Conservation (phyloP, 163 green algal genomes). For the Volvox carteri region DNA sequence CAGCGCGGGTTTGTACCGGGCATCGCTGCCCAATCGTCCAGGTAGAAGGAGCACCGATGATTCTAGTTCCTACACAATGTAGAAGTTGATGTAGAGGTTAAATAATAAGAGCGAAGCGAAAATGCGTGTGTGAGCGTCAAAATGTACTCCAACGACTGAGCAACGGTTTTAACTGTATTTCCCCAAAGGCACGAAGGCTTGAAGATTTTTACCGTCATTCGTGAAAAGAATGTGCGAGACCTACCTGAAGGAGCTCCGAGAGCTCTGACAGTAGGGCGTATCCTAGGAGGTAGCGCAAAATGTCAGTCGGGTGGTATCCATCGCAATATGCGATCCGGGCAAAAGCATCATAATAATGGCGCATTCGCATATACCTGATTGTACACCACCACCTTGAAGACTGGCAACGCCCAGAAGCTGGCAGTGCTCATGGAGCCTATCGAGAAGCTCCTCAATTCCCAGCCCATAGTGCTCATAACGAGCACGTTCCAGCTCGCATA, state of each 20-base stretch:
- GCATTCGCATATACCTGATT: constrained; percentile 5
- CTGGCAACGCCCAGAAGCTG: constrained; percentile 2
- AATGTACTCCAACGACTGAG: no score
- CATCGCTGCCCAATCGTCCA: constrained; percentile 2
- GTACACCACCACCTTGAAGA: background rate
- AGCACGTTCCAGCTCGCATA: constrained; percentile 3
- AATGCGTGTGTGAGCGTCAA: no score
- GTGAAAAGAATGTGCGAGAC: no score
- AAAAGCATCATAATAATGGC: no score
- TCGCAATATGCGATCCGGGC: no score
- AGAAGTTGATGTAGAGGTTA: no score
- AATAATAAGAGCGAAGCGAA: no score
- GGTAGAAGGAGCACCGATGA: constrained; percentile 11
- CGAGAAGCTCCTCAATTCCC: constrained; percentile 11
- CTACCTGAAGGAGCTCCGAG: background rate
- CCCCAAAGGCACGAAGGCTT: no score
- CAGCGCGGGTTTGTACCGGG: constrained; percentile 19
- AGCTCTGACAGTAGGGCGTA: constrained; percentile 42
- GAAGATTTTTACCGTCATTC: no score
- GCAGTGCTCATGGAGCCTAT: background rate
- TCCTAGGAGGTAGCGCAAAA: background rate
- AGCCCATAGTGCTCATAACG: background rate
- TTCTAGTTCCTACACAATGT: constrained; percentile 43
- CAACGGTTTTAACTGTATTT: background rate
- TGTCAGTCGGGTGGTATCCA: no score